Base-by-base conservation (phyloP, 2,329 filamentous ascomycete species). In the Thyridium curvatum region DNA sequence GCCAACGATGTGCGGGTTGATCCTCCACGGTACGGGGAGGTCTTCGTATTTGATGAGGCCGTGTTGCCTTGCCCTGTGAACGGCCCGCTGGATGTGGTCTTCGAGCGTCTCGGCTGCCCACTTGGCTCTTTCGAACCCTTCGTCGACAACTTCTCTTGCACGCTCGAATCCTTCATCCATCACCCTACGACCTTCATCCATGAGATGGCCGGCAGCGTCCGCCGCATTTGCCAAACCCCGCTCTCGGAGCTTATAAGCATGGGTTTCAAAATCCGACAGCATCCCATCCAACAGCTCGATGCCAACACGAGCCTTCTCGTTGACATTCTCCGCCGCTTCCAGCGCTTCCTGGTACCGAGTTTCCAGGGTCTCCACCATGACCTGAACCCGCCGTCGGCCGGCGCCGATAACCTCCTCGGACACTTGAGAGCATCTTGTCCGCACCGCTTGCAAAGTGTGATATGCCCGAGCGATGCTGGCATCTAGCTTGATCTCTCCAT, bases 361-460 rank as follows among this genome's bases (percentile, higher is more conserved):
- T 60, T 98, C 93, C 12, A 98, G 69, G 1, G 89, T 95, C 52
- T 97, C 91, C 28, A 98, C 88, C 67, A 97, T 82, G 42, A 97
- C 79, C 47, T 87, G 85, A 43, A 94, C 80, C 44, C 89, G 78
- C 47, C 87, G 79, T 38, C 86, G 82, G 16, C 93, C 90, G 30
- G 86, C 86, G 41, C 89, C 93, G 49, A 97, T 79, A 34, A 96
- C 77, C 55, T 93, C 91, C 45, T 88, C 91, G 1, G 90, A 94
- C 15, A 91, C 89, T 47, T 90, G 81, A 30, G 87, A 88, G 62
- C 93, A 98, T 52, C 88, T 80, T 48, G 88, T 82, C 44, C 90
- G 82, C 18, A 98, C 90, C 8, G 87, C 82, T 54, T 91, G 84
- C 2, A 98, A 70, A 0, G 90, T 94, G 13, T 82, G 73, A 62